Evolutionary conservation across 371 early-diverging fungal genomes (phyloP).

Genomic region (Chytridium lagenaria): DNA sequence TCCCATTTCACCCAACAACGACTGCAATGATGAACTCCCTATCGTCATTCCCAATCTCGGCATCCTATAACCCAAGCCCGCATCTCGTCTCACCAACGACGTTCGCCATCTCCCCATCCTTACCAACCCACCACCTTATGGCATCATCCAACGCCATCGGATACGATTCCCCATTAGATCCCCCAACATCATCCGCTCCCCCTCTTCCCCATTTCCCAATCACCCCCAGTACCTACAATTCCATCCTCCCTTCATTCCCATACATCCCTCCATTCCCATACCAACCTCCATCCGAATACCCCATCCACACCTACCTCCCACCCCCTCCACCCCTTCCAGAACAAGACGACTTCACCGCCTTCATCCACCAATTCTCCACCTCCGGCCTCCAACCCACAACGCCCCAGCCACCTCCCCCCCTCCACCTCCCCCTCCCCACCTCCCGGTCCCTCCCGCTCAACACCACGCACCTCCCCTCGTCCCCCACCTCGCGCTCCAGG

Average conservation of each 20-base stretch:
- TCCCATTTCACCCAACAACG: too few relatives aligned
- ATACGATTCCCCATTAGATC: too few relatives aligned
- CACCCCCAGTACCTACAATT: not conserved
- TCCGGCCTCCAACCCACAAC: not conserved
- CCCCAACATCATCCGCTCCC: too few relatives aligned
- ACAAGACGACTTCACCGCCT: not conserved
- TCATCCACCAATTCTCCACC: not conserved
- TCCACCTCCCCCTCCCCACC: too few relatives aligned
- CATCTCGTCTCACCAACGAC: too few relatives aligned
- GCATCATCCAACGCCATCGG: too few relatives aligned
- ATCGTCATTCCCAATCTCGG: too few relatives aligned
- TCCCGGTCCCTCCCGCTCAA: not conserved
- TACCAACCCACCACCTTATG: too few relatives aligned
- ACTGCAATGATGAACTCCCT: too few relatives aligned
- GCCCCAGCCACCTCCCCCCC: not conserved
- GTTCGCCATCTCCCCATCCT: too few relatives aligned
- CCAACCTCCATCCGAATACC: not conserved
- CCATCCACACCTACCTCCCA: not conserved
- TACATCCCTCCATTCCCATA: not conserved
- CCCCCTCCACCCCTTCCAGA: not conserved
- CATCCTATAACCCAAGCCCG: too few relatives aligned
- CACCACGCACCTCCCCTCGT: not conserved
- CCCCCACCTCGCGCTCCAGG: constrained; percentile 10
- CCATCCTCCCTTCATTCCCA: not conserved
- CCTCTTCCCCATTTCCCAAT: too few relatives aligned